Conservation (phyloP, 2,329 filamentous ascomycete species). For the Pseudocercospora pini-densiflorae region DNA sequence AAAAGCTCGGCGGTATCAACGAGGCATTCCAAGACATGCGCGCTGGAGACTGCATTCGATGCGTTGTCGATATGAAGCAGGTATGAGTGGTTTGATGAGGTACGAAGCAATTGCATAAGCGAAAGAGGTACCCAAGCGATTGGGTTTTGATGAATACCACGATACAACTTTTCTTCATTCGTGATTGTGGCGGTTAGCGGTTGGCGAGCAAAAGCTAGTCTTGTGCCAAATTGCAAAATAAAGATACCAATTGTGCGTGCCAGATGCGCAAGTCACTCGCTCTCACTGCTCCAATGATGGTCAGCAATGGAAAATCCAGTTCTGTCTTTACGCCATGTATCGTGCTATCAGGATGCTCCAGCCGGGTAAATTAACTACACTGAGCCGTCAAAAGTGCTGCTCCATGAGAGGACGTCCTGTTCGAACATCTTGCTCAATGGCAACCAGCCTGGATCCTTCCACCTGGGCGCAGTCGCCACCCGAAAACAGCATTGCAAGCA, state of each 20-base stretch:
- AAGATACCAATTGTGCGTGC: not conserved
- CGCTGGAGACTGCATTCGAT: conserved; percentile 93
- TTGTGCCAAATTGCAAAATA: not conserved
- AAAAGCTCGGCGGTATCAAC: conserved; percentile 83
- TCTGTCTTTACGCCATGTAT: not conserved
- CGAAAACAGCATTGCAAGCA: not conserved
- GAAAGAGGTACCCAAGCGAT: conserved; percentile 9
- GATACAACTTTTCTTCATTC: not conserved
- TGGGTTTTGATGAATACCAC: not conserved
- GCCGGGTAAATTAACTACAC: not conserved
- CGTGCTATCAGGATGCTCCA: not conserved
- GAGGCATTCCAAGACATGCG: conserved; percentile 92
- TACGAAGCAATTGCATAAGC: conserved; percentile 4
- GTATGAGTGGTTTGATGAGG: conserved; percentile 23
- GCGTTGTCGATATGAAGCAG: conserved; percentile 73
- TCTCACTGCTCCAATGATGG: not conserved
- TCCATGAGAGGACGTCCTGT: too few relatives aligned
- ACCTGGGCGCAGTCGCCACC: not conserved
- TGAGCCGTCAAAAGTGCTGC: not conserved
- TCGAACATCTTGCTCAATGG: too few relatives aligned
- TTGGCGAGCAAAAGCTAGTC: not conserved
- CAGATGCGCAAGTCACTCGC: not conserved
- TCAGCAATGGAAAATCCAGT: not conserved
- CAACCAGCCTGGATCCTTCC: too few relatives aligned
- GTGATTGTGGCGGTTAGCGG: not conserved